These are phyloP conservation scores for Tetrahymena thermophila DNA, from an alignment of 73 alveolate species.

Conservation along the genomic window DNA sequence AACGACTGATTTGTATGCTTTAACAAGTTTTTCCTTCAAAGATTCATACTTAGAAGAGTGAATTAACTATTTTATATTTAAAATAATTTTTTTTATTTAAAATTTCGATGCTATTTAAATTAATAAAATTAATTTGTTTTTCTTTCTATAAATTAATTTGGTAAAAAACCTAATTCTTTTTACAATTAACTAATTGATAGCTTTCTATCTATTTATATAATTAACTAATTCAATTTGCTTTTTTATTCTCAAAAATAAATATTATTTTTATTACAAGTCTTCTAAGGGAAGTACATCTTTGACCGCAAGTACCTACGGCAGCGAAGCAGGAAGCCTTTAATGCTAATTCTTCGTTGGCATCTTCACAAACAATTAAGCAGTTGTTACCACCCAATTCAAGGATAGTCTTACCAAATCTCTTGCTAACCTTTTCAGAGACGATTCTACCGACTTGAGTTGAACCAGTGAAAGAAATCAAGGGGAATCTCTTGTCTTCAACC, in stretches of 20 bases:
- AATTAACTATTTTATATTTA: neutral
- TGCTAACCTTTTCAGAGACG: slow-evolving; percentile 58
- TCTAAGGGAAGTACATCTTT: slow-evolving; percentile 86
- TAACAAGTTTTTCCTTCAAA: slow-evolving; percentile 44
- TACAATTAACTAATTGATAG: neutral
- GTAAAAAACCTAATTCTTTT: no score
- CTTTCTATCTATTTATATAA: neutral
- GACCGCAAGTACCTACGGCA: slow-evolving; percentile 89
- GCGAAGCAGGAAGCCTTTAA: slow-evolving; percentile 74
- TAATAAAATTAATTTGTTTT: neutral
- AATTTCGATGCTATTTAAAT: neutral
- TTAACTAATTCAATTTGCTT: neutral
- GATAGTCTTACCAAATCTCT: slow-evolving; percentile 74
- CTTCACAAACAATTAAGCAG: slow-evolving; percentile 75
- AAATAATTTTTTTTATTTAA: neutral
- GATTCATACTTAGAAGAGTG: neutral
- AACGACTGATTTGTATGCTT: slow-evolving; percentile 46
- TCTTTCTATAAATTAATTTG: no score
- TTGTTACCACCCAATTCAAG: slow-evolving; percentile 91
- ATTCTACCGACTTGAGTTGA: slow-evolving; percentile 67
- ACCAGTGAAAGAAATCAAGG: slow-evolving; percentile 84
- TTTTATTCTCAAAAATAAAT: neutral
- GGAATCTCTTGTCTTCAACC: slow-evolving; percentile 66
- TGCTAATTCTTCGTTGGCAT: slow-evolving; percentile 78
- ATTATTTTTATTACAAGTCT: slow-evolving; percentile 33